Evolutionary conservation across 106 monocot species (phyloP).

Genomic region (Allium fistulosum): DNA sequence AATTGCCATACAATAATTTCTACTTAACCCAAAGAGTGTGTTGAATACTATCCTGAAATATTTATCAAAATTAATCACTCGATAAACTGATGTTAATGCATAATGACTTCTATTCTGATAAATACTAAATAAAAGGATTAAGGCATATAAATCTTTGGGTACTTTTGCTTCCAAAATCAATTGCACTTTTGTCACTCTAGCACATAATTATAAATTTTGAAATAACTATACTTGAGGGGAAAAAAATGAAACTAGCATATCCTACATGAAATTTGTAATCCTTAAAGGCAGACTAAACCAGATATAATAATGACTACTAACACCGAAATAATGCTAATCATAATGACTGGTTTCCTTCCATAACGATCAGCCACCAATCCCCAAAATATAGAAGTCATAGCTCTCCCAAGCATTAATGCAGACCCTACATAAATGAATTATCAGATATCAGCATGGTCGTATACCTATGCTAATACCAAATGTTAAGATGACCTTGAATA

Average conservation of each 20-base stretch:
- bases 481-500: background rate
- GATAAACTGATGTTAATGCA: background rate
- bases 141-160: no score
- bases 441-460: background rate
- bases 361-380: conserved; percentile 15
- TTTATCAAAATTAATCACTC: background rate
- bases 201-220: no score
- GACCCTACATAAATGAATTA: conserved; percentile 23
- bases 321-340: conserved; percentile 31
- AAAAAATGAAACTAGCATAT: no score
- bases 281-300: no score
- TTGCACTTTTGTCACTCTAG: no score
- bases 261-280: no score
- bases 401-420: conserved; percentile 49
- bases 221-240: no score
- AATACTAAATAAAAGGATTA: no score
- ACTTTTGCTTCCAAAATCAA: no score
- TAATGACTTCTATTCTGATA: no score
- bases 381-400: conserved; percentile 20
- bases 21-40: conserved; percentile 69
- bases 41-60: conserved; percentile 56
- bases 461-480: background rate
- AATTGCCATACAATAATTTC: conserved; percentile 73
- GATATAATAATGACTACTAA: conserved; percentile 11
- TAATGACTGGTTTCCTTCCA: conserved; percentile 22